Evolutionary conservation across 108 stramenopile species (phyloP).

Genomic region (Pseudonitzschia multiseries): DNA sequence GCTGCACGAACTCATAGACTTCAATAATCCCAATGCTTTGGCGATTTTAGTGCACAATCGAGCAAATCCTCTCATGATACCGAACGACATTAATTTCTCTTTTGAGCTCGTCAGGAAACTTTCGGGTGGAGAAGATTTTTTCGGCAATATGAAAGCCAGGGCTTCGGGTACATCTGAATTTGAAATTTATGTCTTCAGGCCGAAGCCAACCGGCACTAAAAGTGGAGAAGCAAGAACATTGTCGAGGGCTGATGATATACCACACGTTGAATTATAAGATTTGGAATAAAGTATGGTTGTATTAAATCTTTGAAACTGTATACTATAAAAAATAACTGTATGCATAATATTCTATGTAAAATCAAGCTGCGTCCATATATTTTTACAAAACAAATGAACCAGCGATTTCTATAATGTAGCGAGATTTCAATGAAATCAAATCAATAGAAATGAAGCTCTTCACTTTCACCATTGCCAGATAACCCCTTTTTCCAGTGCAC

Average conservation of each 20-base stretch:
- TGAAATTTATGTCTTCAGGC: conserved; percentile 37
- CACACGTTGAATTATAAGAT: no score
- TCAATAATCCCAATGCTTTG: conserved; percentile 32
- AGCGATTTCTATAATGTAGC: background rate
- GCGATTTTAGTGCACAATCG: conserved; percentile 45
- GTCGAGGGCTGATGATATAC: background rate
- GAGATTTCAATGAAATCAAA: background rate
- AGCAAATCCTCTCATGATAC: conserved; percentile 17
- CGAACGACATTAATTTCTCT: conserved; percentile 8
- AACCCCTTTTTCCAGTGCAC: background rate
- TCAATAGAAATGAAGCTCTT: background rate
- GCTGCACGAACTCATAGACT: conserved; percentile 41
- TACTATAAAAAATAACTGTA: no score
- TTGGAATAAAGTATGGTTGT: no score
- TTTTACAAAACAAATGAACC: background rate
- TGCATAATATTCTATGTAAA: no score
- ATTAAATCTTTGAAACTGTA: no score
- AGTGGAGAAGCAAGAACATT: background rate
- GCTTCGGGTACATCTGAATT: conserved; percentile 48
- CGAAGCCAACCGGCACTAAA: background rate
- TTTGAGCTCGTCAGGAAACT: conserved; percentile 47
- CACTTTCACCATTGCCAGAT: conserved; percentile 5
- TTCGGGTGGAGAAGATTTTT: conserved; percentile 36
- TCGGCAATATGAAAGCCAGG: conserved; percentile 45
- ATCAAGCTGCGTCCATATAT: background rate